Evolutionary conservation across 1,284 basidiomycete species (phyloP).

Genomic region (Heliocybe sulcata): DNA sequence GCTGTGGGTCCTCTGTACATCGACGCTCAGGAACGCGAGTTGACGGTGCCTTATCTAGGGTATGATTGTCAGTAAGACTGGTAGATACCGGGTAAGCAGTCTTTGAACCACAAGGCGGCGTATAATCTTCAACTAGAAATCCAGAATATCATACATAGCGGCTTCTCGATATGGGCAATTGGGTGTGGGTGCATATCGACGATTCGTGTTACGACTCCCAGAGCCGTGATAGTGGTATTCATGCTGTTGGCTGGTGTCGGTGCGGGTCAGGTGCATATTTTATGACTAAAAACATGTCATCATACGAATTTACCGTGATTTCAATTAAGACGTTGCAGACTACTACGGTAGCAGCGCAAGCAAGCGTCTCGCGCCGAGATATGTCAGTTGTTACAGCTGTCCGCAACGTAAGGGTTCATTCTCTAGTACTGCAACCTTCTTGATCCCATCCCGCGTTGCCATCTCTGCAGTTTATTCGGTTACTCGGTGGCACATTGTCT

Average conservation of each 20-base stretch:
- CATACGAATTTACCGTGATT: background rate
- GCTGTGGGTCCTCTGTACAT: constrained; percentile 30
- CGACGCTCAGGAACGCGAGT: constrained; percentile 3
- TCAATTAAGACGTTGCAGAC: constrained; percentile 45
- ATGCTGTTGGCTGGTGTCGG: constrained; percentile 67
- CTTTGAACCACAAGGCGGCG: background rate
- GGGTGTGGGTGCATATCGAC: constrained; percentile 66
- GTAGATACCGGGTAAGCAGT: constrained; percentile 47
- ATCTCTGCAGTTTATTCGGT: constrained; percentile 45
- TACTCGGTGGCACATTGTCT: constrained; percentile 56
- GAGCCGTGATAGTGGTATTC: constrained; percentile 52
- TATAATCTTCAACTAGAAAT: background rate
- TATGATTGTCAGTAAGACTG: constrained; percentile 56
- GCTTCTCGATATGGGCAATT: constrained; percentile 66
- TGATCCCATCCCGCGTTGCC: background rate
- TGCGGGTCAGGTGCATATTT: constrained; percentile 45
- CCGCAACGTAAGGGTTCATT: constrained; percentile 40
- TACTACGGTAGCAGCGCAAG: constrained; percentile 63
- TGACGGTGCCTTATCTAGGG: constrained; percentile 31
- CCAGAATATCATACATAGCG: constrained; percentile 53
- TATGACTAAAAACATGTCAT: background rate
- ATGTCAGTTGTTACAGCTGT: constrained; percentile 69
- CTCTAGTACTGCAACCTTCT: background rate
- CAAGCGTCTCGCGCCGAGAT: constrained; percentile 56
- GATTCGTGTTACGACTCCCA: constrained; percentile 38